Percentiles rank a stretch among this genome's conserved stretches.
Evolutionary conservation across 176 grass and related monocot genomes (phyloP).

Genomic region (Zoysia pacifica): DNA sequence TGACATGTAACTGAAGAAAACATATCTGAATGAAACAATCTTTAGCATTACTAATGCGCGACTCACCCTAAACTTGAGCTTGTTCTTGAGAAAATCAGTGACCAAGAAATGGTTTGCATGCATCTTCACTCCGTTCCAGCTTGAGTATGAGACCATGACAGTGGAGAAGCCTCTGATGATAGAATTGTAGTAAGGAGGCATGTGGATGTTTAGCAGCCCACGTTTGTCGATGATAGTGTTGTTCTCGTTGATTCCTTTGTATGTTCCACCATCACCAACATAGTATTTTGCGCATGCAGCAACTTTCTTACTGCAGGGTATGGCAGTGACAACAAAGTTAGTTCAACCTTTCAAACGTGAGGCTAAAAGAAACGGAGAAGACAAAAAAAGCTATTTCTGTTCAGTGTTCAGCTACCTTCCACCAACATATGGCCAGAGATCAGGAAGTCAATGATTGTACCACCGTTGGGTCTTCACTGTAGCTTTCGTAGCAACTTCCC

Average conservation of each 20-base stretch:
- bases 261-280: slow-evolving; percentile 74
- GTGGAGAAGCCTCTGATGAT: slow-evolving; percentile 67
- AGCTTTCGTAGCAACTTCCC: slow-evolving; percentile 77
- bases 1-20: too few relatives aligned
- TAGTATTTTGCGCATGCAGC: slow-evolving; percentile 71
- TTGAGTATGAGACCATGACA: slow-evolving; percentile 70
- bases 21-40: too few relatives aligned
- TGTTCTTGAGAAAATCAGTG: slow-evolving; percentile 72
- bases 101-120: slow-evolving; percentile 62
- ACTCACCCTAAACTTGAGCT: slow-evolving; percentile 64
- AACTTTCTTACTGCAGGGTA: too few relatives aligned
- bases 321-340: too few relatives aligned
- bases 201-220: slow-evolving; percentile 60
- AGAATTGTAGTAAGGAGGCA: slow-evolving; percentile 63
- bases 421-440: slow-evolving; percentile 70
- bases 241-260: slow-evolving; percentile 62
- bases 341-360: too few relatives aligned
- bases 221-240: slow-evolving; percentile 53
- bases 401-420: slow-evolving; percentile 40
- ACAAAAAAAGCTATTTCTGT: too few relatives aligned
- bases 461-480: slow-evolving; percentile 65
- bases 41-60: not conserved
- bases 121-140: slow-evolving; percentile 78
- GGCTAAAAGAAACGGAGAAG: too few relatives aligned
- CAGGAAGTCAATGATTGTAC: slow-evolving; percentile 58